Evolutionary conservation across 352 stramenopile species (phyloP), one percentile per base, ranked within the genome.

Genomic region (Pythium plurisporium): DNA sequence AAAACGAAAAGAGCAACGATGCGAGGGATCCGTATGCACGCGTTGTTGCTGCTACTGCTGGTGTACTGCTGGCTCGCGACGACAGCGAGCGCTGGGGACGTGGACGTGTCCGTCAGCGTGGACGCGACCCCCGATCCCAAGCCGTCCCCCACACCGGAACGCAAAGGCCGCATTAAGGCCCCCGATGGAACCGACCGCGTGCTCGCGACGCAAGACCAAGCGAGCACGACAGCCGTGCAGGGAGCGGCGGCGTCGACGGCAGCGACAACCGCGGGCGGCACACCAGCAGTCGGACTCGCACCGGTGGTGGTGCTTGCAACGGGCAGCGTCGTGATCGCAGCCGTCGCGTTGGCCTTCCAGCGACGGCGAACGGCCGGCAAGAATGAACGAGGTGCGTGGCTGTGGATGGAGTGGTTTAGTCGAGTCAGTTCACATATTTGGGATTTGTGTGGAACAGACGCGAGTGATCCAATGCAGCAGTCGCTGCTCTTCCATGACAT

Each of bases 401-500:
- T n/a, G n/a, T n/a, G n/a, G n/a, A n/a, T n/a, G n/a, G n/a, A n/a
- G n/a, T n/a, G n/a, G n/a, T n/a, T n/a, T n/a, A n/a, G n/a, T n/a
- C n/a, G n/a, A n/a, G n/a, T n/a, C n/a, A n/a, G n/a, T n/a, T n/a
- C n/a, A n/a, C n/a, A n/a, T n/a, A n/a, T n/a, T n/a, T n/a, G n/a
- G n/a, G n/a, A n/a, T n/a, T n/a, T n/a, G n/a, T n/a, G 36, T 22
- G 2, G 1, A 2, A 5, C 19, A 68, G 61, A 68, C 33, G 49
- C 70, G 14, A 50, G 69, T 19, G 66, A 82, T 41, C 70, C 65
- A 36, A 72, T 88, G 65, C 66, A 82, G 38, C 65, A 88, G 42
- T 76, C 76, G 36, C 59, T 90, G 17, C 65, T 88, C 38, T 82
- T 75, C 59, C 79, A 66, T 27, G 77, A 90, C 23, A 86, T 89